Percentiles rank a stretch among this genome's conserved stretches.
Evolutionary conservation across 2,329 filamentous ascomycete genomes (phyloP).

Genomic region (Trichoderma atrobrunneum): DNA sequence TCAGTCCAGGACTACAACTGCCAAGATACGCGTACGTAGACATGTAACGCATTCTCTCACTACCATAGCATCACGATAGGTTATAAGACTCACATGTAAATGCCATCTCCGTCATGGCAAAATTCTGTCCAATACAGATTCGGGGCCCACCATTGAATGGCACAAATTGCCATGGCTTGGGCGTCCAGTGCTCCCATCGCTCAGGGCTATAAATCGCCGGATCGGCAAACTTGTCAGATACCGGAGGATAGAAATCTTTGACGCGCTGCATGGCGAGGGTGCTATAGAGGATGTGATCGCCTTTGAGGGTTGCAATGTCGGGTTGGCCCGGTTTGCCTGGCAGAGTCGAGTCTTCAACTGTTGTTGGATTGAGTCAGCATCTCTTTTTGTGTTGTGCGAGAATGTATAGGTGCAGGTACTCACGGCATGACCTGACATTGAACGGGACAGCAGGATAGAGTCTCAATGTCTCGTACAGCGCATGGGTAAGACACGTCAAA

Average conservation of each 20-base stretch:
- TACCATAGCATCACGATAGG: not conserved
- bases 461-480: conserved; percentile 74
- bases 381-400: not conserved
- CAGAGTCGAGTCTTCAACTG: conserved; percentile 67
- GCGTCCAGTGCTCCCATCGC: conserved; percentile 62
- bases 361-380: not conserved
- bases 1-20: not conserved
- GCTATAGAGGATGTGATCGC: conserved; percentile 64
- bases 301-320: conserved; percentile 61
- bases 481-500: conserved; percentile 76
- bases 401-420: not conserved
- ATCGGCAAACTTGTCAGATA: conserved; percentile 44
- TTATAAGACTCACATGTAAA: conserved; percentile 21
- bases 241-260: conserved; percentile 56
- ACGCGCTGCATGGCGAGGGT: conserved; percentile 72
- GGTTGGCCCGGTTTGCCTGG: conserved; percentile 63
- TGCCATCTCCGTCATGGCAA: conserved; percentile 71
- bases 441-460: conserved; percentile 76
- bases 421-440: conserved; percentile 58
- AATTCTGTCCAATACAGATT: conserved; percentile 78
- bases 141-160: conserved; percentile 73
- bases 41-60: not conserved
- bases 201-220: conserved; percentile 60
- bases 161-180: conserved; percentile 67
- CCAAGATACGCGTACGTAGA: not conserved